phyloP scores from a whole-genome alignment of 2,329 filamentous ascomycete genomes.

The Ophidiomyces ophidiicola region DNA sequence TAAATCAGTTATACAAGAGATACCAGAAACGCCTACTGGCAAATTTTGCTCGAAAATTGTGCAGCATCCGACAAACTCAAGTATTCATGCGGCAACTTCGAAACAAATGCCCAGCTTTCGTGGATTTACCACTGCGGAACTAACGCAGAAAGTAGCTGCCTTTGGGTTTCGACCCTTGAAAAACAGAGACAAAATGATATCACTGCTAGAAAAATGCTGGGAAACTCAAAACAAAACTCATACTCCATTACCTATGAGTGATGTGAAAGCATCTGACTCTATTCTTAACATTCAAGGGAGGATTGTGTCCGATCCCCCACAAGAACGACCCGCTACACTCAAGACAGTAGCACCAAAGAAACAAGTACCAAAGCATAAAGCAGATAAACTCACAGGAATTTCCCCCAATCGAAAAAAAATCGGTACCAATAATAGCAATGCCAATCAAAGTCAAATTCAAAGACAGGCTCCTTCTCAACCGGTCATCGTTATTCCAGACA shows the following conservation, averaged over 20 bases:
- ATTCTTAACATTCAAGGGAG: background rate
- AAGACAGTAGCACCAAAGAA: background rate
- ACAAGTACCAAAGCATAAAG: background rate
- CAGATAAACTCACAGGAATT: background rate
- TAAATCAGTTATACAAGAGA: background rate
- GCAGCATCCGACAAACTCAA: background rate
- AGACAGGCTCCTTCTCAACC: background rate
- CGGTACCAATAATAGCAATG: background rate
- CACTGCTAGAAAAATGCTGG: slow-evolving; percentile 60
- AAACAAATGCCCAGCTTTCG: slow-evolving; percentile 43
- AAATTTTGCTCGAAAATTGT: slow-evolving; percentile 4
- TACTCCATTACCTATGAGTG: background rate
- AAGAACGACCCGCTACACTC: background rate
- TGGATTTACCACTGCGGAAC: slow-evolving; percentile 49
- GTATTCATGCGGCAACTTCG: background rate
- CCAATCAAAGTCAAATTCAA: background rate
- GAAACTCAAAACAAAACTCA: slow-evolving; percentile 39
- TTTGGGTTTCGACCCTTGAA: slow-evolving; percentile 66
- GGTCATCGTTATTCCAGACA: slow-evolving; percentile 9
- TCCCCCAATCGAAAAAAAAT: background rate
- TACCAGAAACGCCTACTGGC: background rate
- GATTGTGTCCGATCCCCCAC: background rate
- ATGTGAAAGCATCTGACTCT: background rate
- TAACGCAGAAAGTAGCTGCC: slow-evolving; percentile 48
- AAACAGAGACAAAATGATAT: slow-evolving; percentile 55